Percentiles rank a stretch among this genome's conserved stretches.
phyloP scores from a whole-genome alignment of 2,329 filamentous ascomycete species.

The Alternaria novae-zelandiae region DNA sequence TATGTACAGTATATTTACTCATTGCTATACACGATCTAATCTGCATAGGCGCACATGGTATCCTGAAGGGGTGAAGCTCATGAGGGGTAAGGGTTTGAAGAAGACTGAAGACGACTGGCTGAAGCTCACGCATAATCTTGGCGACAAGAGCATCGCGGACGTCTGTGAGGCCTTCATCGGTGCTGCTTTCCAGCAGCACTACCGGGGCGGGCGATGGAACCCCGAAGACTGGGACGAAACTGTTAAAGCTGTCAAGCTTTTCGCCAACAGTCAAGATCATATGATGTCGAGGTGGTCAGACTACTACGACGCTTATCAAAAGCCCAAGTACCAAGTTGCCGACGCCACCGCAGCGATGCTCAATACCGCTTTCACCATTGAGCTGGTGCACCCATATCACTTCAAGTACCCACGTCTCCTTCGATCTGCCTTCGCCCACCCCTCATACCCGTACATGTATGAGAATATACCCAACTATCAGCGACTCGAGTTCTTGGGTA shows the following conservation, averaged over 20 bases:
- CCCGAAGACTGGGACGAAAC: conserved; percentile 64
- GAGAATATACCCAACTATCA: conserved; percentile 89
- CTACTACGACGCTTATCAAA: conserved; percentile 72
- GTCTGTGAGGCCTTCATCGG: conserved; percentile 95
- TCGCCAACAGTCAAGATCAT: conserved; percentile 76
- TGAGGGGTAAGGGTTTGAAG: conserved; percentile 71
- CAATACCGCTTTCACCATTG: conserved; percentile 71
- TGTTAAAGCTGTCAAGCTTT: conserved; percentile 68
- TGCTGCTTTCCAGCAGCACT: conserved; percentile 70
- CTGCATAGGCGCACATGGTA: conserved; percentile 78
- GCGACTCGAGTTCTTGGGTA: conserved; percentile 32
- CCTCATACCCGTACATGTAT: conserved; percentile 76
- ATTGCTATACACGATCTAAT: conserved; percentile 20
- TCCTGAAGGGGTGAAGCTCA: conserved; percentile 75
- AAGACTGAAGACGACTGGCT: conserved; percentile 55
- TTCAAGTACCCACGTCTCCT: conserved; percentile 81
- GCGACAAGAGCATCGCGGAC: conserved; percentile 90
- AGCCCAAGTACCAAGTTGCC: conserved; percentile 73
- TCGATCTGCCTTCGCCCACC: conserved; percentile 85
- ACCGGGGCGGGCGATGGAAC: conserved; percentile 51
- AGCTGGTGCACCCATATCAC: conserved; percentile 63
- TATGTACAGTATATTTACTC: conserved; percentile 36
- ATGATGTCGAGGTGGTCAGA: conserved; percentile 72
- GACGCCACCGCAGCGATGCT: conserved; percentile 69
- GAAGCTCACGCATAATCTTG: conserved; percentile 67